phyloP scores from a whole-genome alignment of 768 basidiomycete genomes.

The Pleurotus citrinopileatus region DNA sequence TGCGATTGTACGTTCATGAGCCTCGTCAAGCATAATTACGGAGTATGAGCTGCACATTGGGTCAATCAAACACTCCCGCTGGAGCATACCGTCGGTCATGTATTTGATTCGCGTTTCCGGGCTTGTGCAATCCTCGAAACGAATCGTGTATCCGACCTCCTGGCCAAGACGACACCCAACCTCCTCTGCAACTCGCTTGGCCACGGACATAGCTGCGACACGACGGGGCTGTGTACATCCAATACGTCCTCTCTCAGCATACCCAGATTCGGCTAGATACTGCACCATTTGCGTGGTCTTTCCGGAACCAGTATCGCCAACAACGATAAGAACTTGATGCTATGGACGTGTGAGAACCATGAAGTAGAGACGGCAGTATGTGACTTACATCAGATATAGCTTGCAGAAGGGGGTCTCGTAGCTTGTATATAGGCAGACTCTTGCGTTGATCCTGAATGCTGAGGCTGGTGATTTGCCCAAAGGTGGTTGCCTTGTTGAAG shows the following conservation, averaged over 20 bases:
- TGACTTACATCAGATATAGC: constrained; percentile 82
- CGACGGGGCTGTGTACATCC: constrained; percentile 99
- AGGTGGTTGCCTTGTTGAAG: constrained; percentile 95
- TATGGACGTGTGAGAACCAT: constrained; percentile 28
- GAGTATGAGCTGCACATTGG: constrained; percentile 91
- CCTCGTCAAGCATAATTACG: constrained; percentile 98
- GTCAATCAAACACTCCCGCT: constrained; percentile 95
- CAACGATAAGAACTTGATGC: constrained; percentile 97
- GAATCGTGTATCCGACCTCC: constrained; percentile 98
- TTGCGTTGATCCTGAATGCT: constrained; percentile 94
- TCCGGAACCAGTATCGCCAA: constrained; percentile 98
- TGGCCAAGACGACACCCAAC: constrained; percentile 96
- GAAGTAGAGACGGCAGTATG: constrained; percentile 8
- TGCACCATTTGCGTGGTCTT: constrained; percentile 99
- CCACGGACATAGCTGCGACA: constrained; percentile 99
- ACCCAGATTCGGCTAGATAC: constrained; percentile 94
- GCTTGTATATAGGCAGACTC: constrained; percentile 91
- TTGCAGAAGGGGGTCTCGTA: constrained; percentile 84
- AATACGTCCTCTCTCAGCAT: constrained; percentile 85
- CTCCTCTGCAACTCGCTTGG: constrained; percentile 97
- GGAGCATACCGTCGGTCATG: constrained; percentile 99
- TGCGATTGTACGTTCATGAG: constrained; percentile 97
- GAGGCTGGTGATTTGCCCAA: constrained; percentile 86
- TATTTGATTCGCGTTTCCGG: constrained; percentile 99
- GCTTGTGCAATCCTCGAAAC: constrained; percentile 98